Conservation (phyloP, 176 grass and related monocot genomes). For the Lolium rigidum region DNA sequence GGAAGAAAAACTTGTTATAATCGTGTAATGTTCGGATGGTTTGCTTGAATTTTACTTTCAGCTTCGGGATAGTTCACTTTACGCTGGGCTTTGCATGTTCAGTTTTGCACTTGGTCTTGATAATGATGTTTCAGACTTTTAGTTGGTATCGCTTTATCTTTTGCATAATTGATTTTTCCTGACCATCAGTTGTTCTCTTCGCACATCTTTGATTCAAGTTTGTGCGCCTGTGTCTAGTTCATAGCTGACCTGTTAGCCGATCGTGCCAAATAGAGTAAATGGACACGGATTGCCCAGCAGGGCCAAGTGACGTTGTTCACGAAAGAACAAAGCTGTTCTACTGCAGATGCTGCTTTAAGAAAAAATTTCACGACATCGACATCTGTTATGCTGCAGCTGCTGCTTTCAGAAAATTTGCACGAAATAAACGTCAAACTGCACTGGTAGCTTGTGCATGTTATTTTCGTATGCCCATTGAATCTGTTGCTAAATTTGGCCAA, state of each 20-base stretch:
- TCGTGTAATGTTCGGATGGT: slow-evolving; percentile 20
- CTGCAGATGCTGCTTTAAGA: not conserved
- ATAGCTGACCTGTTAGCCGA: not conserved
- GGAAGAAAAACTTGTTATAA: slow-evolving; percentile 29
- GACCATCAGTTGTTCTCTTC: not conserved
- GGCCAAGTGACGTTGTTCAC: not conserved
- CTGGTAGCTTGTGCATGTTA: not conserved
- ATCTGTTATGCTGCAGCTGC: not conserved
- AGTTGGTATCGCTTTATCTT: not conserved
- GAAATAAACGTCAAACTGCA: not conserved
- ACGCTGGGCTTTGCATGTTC: not conserved
- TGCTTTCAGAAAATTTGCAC: not conserved
- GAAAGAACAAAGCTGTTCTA: not conserved
- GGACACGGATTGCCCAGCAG: not conserved
- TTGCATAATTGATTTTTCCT: slow-evolving; percentile 2
- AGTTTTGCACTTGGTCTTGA: slow-evolving; percentile 24
- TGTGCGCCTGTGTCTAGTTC: not conserved
- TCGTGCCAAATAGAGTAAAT: not conserved
- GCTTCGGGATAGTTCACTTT: not conserved
- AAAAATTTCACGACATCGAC: not conserved
- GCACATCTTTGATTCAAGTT: not conserved
- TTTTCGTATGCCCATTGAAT: not conserved
- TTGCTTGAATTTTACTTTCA: slow-evolving; percentile 33
- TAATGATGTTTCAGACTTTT: slow-evolving; percentile 23
- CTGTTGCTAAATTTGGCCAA: not conserved